phyloP scores from a whole-genome alignment of 2,329 filamentous ascomycete species.

The Neonectria neomacrospora region DNA sequence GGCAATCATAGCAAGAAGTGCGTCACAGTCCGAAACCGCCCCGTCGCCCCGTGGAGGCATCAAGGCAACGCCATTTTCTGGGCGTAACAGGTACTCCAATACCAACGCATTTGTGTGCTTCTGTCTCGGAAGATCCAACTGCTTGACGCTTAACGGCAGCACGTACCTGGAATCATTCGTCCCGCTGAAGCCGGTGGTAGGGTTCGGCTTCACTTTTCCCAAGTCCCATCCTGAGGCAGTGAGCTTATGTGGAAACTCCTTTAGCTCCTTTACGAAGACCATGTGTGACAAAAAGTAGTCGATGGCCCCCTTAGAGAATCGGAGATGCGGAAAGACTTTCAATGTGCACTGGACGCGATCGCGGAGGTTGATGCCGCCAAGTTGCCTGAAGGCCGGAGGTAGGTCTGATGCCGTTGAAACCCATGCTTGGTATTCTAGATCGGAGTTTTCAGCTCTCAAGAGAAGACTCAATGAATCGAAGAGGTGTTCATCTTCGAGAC shows the following conservation, averaged over 20 bases:
- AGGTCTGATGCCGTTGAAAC: slow-evolving; percentile 50
- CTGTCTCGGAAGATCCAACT: slow-evolving; percentile 65
- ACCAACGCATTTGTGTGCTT: slow-evolving; percentile 76
- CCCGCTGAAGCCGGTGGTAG: slow-evolving; percentile 75
- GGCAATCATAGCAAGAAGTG: slow-evolving; percentile 57
- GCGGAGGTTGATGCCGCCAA: slow-evolving; percentile 67
- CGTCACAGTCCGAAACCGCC: slow-evolving; percentile 43
- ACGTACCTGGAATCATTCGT: slow-evolving; percentile 72
- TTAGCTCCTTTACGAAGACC: slow-evolving; percentile 71
- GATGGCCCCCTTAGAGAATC: slow-evolving; percentile 63
- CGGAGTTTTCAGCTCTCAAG: slow-evolving; percentile 61
- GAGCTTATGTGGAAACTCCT: slow-evolving; percentile 71
- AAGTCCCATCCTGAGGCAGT: slow-evolving; percentile 77
- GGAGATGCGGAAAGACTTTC: slow-evolving; percentile 64
- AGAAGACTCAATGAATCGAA: slow-evolving; percentile 60
- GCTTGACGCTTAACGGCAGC: slow-evolving; percentile 65
- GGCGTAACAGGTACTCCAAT: slow-evolving; percentile 65
- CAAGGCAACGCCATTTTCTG: slow-evolving; percentile 57
- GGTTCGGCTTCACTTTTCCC: slow-evolving; percentile 56
- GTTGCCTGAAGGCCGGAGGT: slow-evolving; percentile 50
- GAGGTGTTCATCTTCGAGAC: slow-evolving; percentile 63
- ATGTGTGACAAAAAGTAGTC: slow-evolving; percentile 71
- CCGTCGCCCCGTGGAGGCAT: slow-evolving; percentile 11
- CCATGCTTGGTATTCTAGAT: slow-evolving; percentile 63
- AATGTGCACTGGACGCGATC: slow-evolving; percentile 61